phyloP scores from a whole-genome alignment of 2,329 filamentous ascomycete species.

The Pseudogymnoascus sp. region DNA sequence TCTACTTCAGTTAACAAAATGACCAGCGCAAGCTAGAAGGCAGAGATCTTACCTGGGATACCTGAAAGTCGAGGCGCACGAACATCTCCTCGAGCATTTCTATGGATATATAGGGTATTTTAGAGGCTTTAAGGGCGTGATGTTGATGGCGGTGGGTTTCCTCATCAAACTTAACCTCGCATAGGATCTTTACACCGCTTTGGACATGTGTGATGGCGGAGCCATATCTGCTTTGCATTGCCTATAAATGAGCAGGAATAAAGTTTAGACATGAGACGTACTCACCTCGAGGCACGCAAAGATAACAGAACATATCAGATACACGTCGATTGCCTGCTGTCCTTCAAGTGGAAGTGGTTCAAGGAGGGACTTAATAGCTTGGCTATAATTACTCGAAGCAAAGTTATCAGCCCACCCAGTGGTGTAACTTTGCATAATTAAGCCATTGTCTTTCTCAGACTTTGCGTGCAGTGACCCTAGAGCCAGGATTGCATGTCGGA shows the following conservation, averaged over 20 bases:
- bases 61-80: constrained; percentile 16
- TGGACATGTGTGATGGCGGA: constrained; percentile 17
- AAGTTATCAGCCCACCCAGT: background rate
- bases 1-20: constrained; percentile 11
- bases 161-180: constrained; percentile 16
- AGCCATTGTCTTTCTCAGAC: background rate
- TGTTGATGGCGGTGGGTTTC: constrained; percentile 12
- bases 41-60: constrained; percentile 13
- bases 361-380: background rate
- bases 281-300: background rate
- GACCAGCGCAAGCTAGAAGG: background rate
- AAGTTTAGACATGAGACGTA: background rate
- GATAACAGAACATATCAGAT: background rate
- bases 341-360: background rate
- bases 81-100: constrained; percentile 15
- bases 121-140: background rate
- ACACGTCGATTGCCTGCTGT: background rate
- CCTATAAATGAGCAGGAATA: constrained; percentile 10
- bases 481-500: constrained; percentile 9
- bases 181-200: constrained; percentile 19
- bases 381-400: background rate
- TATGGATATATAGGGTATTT: constrained; percentile 15
- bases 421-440: background rate
- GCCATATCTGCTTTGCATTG: constrained; percentile 19
- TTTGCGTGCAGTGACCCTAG: constrained; percentile 6